Evolutionary conservation across 2,329 filamentous ascomycete genomes (phyloP).

Genomic region (Colletotrichum sansevieriae): DNA sequence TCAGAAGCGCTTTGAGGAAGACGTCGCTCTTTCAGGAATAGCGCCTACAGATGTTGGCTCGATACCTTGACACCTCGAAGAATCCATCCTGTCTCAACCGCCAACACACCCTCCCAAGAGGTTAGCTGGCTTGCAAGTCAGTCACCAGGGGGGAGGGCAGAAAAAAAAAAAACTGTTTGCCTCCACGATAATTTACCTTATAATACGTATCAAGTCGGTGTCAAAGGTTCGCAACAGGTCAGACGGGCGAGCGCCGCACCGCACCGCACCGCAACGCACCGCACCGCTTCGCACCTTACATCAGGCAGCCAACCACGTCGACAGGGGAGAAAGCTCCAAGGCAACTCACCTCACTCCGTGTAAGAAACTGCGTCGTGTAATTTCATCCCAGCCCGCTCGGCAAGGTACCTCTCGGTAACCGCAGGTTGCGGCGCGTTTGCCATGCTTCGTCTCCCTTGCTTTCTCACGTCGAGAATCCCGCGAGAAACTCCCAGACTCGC

Average conservation of each 20-base stretch:
- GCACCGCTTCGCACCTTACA: slow-evolving; percentile 12
- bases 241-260: slow-evolving; percentile 17
- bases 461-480: slow-evolving; percentile 1
- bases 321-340: slow-evolving; percentile 12
- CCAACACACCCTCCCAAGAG: slow-evolving; percentile 13
- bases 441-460: slow-evolving; percentile 11
- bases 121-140: slow-evolving; percentile 15
- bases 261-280: not conserved
- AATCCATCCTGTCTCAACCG: slow-evolving; percentile 24
- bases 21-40: slow-evolving; percentile 26
- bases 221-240: slow-evolving; percentile 13
- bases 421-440: slow-evolving; percentile 19
- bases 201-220: slow-evolving; percentile 33
- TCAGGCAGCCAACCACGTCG: slow-evolving; percentile 1
- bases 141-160: not conserved
- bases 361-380: not conserved
- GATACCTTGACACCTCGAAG: slow-evolving; percentile 16
- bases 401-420: slow-evolving; percentile 22
- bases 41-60: slow-evolving; percentile 20
- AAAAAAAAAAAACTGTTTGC: not conserved
- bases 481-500: not conserved
- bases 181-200: slow-evolving; percentile 31
- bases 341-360: not conserved
- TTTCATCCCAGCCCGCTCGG: slow-evolving; percentile 8
- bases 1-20: slow-evolving; percentile 10